Evolutionary conservation across 164 flowering plant species (phyloP).

Genomic region (Houttuynia cordata): DNA sequence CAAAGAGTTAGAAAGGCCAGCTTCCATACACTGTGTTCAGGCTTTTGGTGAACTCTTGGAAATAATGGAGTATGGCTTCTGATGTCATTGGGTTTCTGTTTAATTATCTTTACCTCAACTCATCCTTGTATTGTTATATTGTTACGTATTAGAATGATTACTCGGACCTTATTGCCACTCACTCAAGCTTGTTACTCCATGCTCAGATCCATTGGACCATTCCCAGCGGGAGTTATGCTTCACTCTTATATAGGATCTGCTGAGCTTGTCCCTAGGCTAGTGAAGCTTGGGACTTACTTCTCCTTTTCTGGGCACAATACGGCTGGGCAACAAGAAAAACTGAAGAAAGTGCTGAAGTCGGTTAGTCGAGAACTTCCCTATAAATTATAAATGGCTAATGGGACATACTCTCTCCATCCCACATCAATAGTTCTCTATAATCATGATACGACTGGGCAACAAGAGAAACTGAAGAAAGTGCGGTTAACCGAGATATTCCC

Average conservation of each 20-base stretch:
- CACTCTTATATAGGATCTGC: neutral
- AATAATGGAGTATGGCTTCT: neutral
- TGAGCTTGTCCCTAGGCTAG: neutral
- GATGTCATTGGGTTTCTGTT: neutral
- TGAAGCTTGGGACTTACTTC: neutral
- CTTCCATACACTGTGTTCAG: neutral
- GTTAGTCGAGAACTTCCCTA: too few relatives aligned
- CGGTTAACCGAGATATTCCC: too few relatives aligned
- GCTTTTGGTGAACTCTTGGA: neutral
- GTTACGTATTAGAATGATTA: too few relatives aligned
- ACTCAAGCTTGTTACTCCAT: too few relatives aligned
- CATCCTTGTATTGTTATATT: neutral
- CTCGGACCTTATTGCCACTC: too few relatives aligned
- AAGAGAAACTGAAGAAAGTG: neutral
- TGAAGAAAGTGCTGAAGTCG: neutral
- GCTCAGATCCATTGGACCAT: slow-evolving; percentile 1
- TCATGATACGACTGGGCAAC: neutral
- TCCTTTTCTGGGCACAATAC: neutral
- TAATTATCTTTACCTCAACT: neutral
- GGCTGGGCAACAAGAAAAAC: neutral
- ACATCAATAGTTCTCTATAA: too few relatives aligned
- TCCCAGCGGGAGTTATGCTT: neutral
- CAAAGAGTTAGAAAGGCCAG: neutral
- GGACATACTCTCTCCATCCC: too few relatives aligned
- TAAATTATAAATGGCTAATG: too few relatives aligned